phyloP scores from a whole-genome alignment of 2,329 filamentous ascomycete genomes.

The Hypocreales sp. region DNA sequence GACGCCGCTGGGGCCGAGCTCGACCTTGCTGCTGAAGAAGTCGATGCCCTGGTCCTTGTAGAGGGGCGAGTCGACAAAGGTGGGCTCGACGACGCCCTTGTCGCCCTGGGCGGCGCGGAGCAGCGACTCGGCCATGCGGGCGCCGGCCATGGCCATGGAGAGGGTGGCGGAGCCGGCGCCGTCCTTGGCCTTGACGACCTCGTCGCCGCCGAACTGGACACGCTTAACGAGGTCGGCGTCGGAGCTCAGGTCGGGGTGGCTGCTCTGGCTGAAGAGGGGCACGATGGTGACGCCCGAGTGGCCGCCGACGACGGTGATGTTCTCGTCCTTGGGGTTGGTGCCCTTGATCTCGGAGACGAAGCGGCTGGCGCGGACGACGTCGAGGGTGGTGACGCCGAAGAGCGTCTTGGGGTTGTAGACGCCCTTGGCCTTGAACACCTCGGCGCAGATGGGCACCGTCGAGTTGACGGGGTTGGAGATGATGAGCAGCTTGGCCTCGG shows the following conservation, averaged over 20 bases:
- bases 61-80: conserved; percentile 90
- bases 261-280: conserved; percentile 89
- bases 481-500: conserved; percentile 89
- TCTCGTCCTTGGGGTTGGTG: conserved; percentile 82
- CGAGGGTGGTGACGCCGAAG: conserved; percentile 98
- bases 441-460: conserved; percentile 91
- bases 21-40: conserved; percentile 91
- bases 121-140: conserved; percentile 72
- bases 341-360: conserved; percentile 93
- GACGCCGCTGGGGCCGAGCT: conserved; percentile 92
- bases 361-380: conserved; percentile 92
- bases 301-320: conserved; percentile 89
- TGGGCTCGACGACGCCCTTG: conserved; percentile 90
- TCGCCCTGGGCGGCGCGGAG: conserved; percentile 86
- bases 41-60: conserved; percentile 98
- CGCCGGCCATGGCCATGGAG: conserved; percentile 96
- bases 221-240: conserved; percentile 73
- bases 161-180: conserved; percentile 93
- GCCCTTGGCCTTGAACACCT: conserved; percentile 87
- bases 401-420: conserved; percentile 99
- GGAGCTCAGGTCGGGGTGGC: conserved; percentile 68
- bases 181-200: conserved; percentile 98
- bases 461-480: conserved; percentile 99
- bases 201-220: conserved; percentile 97
- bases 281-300: conserved; percentile 98